phyloP scores from a whole-genome alignment of 192 early-diverging fungal genomes.

The Coemansia sp. region DNA sequence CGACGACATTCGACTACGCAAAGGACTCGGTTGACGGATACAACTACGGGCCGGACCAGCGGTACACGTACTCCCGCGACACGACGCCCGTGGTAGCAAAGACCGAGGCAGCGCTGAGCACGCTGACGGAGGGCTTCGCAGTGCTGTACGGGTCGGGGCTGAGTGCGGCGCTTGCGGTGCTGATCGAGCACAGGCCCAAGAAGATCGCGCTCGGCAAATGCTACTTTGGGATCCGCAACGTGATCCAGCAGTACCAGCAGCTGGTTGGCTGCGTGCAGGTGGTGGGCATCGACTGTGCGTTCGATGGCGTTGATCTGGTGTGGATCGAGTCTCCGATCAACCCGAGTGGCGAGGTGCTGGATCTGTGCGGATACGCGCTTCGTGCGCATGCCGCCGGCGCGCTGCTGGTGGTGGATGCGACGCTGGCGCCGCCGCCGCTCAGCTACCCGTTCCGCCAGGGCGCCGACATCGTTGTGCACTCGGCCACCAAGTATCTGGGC shows the following conservation, averaged over 20 bases:
- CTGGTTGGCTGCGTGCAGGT: slow-evolving; percentile 26
- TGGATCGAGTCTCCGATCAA: slow-evolving; percentile 66
- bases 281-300: slow-evolving; percentile 34
- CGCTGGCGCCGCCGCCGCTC: slow-evolving; percentile 73
- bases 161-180: slow-evolving; percentile 58
- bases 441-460: slow-evolving; percentile 62
- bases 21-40: slow-evolving; percentile 21
- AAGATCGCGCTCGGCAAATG: slow-evolving; percentile 35
- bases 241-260: slow-evolving; percentile 30
- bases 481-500: slow-evolving; percentile 70
- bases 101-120: slow-evolving; percentile 59
- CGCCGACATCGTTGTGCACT: slow-evolving; percentile 70
- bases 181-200: slow-evolving; percentile 57
- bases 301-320: slow-evolving; percentile 57
- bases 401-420: slow-evolving; percentile 62
- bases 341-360: slow-evolving; percentile 60
- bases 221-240: slow-evolving; percentile 36
- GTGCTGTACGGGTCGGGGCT: slow-evolving; percentile 64
- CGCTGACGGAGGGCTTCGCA: slow-evolving; percentile 59
- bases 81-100: slow-evolving; percentile 48
- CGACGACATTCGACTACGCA: slow-evolving; percentile 56
- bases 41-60: slow-evolving; percentile 44
- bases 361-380: slow-evolving; percentile 43
- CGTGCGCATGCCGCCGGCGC: slow-evolving; percentile 56
- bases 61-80: slow-evolving; percentile 58